A percentile compares a stretch with the other conserved stretches of the same genome.
phyloP scores from a whole-genome alignment of 257 asterid genomes.

The Rhazya stricta region DNA sequence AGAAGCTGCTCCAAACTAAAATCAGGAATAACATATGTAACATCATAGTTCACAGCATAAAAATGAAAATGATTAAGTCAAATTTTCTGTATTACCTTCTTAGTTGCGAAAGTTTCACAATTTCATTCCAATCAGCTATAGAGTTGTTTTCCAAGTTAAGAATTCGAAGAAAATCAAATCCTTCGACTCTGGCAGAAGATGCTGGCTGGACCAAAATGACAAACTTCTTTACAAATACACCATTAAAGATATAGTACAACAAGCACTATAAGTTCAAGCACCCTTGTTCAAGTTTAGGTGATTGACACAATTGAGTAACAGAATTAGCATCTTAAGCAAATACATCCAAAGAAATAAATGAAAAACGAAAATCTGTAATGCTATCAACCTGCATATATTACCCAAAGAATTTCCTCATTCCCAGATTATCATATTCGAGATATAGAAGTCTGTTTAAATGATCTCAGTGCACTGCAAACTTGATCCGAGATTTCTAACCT shows the following conservation, averaged over 20 bases:
- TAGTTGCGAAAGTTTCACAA: constrained; percentile 62
- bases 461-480: not conserved
- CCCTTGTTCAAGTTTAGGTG: not conserved
- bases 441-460: not conserved
- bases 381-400: not conserved
- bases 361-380: not conserved
- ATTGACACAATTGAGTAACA: not conserved
- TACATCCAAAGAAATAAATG: not conserved
- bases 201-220: constrained; percentile 46
- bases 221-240: not conserved
- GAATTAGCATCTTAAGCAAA: not conserved
- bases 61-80: constrained; percentile 9
- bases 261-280: not conserved
- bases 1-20: constrained; percentile 85
- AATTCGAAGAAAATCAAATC: constrained; percentile 67
- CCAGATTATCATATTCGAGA: not conserved
- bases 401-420: not conserved
- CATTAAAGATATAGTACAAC: not conserved
- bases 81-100: constrained; percentile 44
- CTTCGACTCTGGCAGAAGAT: constrained; percentile 53
- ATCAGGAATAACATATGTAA: constrained; percentile 23
- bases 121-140: constrained; percentile 76
- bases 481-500: not conserved
- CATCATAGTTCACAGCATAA: constrained; percentile 10
- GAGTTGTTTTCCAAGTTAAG: constrained; percentile 83